Conservation (phyloP, 2,329 filamentous ascomycete species). For the Aspergillus alliaceus region DNA sequence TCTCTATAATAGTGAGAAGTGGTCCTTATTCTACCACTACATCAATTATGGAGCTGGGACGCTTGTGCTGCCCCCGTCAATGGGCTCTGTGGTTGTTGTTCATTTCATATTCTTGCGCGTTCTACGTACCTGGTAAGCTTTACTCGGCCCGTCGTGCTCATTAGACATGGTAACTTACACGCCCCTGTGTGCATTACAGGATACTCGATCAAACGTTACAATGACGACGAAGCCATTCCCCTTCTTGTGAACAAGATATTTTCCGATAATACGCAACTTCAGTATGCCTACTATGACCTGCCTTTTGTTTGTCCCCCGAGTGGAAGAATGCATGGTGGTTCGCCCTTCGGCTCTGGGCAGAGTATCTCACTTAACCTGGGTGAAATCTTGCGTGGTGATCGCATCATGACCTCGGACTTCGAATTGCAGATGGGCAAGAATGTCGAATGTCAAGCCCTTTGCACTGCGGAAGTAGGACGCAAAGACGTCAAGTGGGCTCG, state of each 20-base stretch:
- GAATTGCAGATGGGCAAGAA: conserved; percentile 76
- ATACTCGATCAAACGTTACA: conserved; percentile 80
- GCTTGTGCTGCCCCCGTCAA: conserved; percentile 12
- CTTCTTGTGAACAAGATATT: conserved; percentile 92
- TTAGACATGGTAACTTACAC: conserved; percentile 9
- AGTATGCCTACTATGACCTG: conserved; percentile 86
- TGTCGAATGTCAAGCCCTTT: conserved; percentile 70
- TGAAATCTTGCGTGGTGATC: conserved; percentile 82
- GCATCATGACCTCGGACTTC: conserved; percentile 82
- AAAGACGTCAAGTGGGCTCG: conserved; percentile 66
- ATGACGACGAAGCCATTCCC: conserved; percentile 72
- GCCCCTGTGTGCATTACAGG: conserved; percentile 50
- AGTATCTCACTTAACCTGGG: conserved; percentile 80
- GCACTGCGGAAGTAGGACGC: conserved; percentile 65
- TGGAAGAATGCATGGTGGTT: conserved; percentile 64
- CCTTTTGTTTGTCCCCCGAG: conserved; percentile 83
- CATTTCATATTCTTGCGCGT: conserved; percentile 60
- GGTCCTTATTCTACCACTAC: conserved; percentile 2
- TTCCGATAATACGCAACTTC: conserved; percentile 84
- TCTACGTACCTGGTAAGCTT: conserved; percentile 78
- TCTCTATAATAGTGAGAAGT: conserved; percentile 12
- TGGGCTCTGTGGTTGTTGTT: conserved; percentile 49
- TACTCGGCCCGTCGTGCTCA: neutral
- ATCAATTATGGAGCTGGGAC: conserved; percentile 16
- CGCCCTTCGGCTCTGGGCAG: conserved; percentile 71